Evolutionary conservation across 148 eudicot species (phyloP).

Genomic region (Vaccinium vitisidaea): DNA sequence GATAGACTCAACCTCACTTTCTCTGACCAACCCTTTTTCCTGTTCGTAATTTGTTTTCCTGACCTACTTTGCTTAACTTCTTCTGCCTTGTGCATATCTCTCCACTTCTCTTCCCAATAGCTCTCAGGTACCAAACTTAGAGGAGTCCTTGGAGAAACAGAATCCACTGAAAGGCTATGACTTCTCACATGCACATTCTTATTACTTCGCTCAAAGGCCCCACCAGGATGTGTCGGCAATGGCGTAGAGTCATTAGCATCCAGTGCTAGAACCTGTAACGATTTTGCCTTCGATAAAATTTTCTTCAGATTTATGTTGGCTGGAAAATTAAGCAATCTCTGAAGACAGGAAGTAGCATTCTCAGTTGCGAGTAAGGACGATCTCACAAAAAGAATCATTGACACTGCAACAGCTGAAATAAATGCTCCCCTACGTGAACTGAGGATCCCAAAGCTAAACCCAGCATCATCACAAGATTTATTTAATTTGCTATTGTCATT

Average conservation of each 20-base stretch:
- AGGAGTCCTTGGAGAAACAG: constrained; percentile 46
- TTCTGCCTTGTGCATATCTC: constrained; percentile 76
- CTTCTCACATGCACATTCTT: constrained; percentile 45
- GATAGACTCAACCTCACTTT: constrained; percentile 62
- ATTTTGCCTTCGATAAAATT: constrained; percentile 65
- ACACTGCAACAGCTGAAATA: constrained; percentile 79
- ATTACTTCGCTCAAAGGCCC: constrained; percentile 28
- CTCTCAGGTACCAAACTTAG: constrained; percentile 66
- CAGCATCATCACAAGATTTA: constrained; percentile 40
- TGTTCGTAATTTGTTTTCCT: constrained; percentile 33
- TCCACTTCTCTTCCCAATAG: constrained; percentile 99
- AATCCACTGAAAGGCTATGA: constrained; percentile 59
- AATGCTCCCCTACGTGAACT: constrained; percentile 86
- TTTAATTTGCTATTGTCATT: constrained; percentile 46
- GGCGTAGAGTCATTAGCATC: constrained; percentile 55
- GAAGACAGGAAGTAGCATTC: constrained; percentile 85
- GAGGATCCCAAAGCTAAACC: constrained; percentile 43
- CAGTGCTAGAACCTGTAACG: constrained; percentile 62
- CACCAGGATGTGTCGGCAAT: constrained; percentile 28
- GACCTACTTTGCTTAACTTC: constrained; percentile 42
- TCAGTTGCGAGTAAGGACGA: constrained; percentile 91
- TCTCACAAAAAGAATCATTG: constrained; percentile 83
- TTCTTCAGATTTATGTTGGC: constrained; percentile 56
- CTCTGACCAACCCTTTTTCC: constrained; percentile 76
- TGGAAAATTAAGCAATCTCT: constrained; percentile 86